phyloP scores from a whole-genome alignment of 768 basidiomycete genomes.

The Tylopilus sp. region DNA sequence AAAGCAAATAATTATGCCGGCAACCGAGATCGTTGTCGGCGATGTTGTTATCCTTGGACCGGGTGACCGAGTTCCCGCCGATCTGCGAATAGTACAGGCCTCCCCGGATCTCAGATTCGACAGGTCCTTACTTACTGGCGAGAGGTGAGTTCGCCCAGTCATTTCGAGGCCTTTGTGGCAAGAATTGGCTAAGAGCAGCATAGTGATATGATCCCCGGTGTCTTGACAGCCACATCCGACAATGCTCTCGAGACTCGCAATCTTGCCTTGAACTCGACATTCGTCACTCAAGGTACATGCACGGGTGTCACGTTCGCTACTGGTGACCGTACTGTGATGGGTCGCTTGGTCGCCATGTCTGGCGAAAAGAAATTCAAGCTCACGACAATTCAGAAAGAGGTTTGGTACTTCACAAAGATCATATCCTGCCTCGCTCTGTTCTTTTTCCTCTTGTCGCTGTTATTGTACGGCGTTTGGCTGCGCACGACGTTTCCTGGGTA shows the following conservation, averaged over 20 bases:
- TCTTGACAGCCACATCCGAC: conserved; percentile 41
- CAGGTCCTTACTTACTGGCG: conserved; percentile 48
- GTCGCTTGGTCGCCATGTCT: no score
- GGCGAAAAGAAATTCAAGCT: no score
- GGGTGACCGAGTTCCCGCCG: conserved; percentile 56
- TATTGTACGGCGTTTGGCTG: no score
- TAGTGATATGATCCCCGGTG: conserved; percentile 42
- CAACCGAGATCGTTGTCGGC: conserved; percentile 53
- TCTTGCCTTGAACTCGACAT: conserved; percentile 45
- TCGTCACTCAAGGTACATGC: conserved; percentile 39
- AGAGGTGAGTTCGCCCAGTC: conserved; percentile 28
- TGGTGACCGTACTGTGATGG: conserved; percentile 35
- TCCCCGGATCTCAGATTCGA: conserved; percentile 50
- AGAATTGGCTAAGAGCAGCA: conserved; percentile 3
- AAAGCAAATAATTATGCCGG: conserved; percentile 43
- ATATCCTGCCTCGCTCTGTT: no score
- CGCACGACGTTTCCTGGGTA: no score
- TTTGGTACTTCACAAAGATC: no score
- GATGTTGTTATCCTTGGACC: conserved; percentile 48
- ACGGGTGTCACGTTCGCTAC: conserved; percentile 39
- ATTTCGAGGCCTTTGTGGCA: neutral
- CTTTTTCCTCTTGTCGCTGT: no score
- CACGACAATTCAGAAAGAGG: no score
- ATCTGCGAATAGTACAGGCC: conserved; percentile 49
- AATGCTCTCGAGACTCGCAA: conserved; percentile 47